Percentiles rank a stretch among this genome's conserved stretches.
phyloP scores from a whole-genome alignment of 2,329 filamentous ascomycete species.

The Talaromyces rugulosus region DNA sequence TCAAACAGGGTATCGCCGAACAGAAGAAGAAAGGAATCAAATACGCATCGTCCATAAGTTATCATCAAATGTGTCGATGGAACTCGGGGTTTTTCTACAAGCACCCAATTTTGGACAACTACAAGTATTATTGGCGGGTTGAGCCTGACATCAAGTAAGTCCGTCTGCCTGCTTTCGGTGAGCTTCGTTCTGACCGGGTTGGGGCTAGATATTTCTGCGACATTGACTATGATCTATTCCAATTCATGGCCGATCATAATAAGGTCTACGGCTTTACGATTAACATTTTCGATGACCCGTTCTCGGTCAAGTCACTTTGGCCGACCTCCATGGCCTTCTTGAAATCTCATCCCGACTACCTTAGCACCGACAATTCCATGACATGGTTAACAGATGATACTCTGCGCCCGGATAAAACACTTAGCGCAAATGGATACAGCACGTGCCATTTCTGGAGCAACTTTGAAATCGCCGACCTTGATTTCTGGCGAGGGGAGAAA shows the following conservation, averaged over 20 bases:
- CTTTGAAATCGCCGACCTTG: constrained; percentile 92
- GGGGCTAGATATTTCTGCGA: constrained; percentile 72
- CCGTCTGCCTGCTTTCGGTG: not conserved
- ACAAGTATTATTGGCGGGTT: constrained; percentile 96
- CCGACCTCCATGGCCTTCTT: constrained; percentile 90
- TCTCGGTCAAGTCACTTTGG: constrained; percentile 84
- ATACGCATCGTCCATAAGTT: constrained; percentile 82
- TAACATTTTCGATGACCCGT: constrained; percentile 87
- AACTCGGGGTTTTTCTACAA: constrained; percentile 98
- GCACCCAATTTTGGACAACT: constrained; percentile 77
- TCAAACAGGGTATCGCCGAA: constrained; percentile 75
- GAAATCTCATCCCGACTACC: constrained; percentile 72
- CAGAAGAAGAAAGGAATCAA: constrained; percentile 82
- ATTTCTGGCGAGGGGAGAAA: constrained; percentile 81
- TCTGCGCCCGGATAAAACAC: constrained; percentile 72
- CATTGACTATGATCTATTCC: constrained; percentile 96
- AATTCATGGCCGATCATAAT: constrained; percentile 96
- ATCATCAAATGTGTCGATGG: constrained; percentile 99
- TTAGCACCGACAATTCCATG: constrained; percentile 80
- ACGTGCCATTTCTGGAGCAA: constrained; percentile 99
- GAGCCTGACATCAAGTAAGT: constrained; percentile 87
- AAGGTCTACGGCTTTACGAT: constrained; percentile 99
- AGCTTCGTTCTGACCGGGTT: not conserved
- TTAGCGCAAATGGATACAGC: constrained; percentile 83
- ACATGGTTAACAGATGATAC: constrained; percentile 78